Evolutionary conservation across 371 early-diverging fungal species (phyloP), one percentile per base, ranked within the genome.

Genomic region (Smittium mucronatum): DNA sequence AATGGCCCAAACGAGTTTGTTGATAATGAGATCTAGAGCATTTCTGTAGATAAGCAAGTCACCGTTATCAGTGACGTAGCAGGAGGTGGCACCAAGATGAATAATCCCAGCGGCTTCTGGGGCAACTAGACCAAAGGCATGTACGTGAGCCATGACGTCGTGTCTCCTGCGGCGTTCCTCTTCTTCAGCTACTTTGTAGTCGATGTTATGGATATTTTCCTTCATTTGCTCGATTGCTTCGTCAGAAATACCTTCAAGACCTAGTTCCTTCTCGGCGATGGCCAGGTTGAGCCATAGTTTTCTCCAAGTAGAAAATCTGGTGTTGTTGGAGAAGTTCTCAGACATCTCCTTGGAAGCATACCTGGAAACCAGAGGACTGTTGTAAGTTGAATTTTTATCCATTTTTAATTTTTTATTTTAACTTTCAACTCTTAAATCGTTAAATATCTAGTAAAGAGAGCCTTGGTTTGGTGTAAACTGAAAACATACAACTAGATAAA

Each of bases 111-210:
- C 95, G 29, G 98, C 97, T 36, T 80, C 83, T 64, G 98, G 97
- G 67, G 88, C 88, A 26, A 87, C 93, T 5, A 91, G 80, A 35
- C 96, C 96, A 82, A 93, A 98, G 5, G 95, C 89, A 78, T 95
- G 95, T n/a, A 93, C 93, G 70, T 94, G 94, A 31, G 94, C 96
- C 97, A 98, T 98, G 35, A 98, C 98, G 79, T 98, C 98, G 81
- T 98, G 98, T 57, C 97, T 87, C 58, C 95, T 87, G 72, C 87
- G 86, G 85, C 90, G 89, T 79, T 98, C 98, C 79, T 98, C 97
- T 36, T 81, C 90, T 64, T 89, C 90, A 66, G 94, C 96, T 68
- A 93, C 74, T 47, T 74, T 83, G 75, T 91, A 98, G 82, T 98
- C 97, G 77, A 95, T 94, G 75, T 92, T 86, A 74, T 79, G 78